Conservation (phyloP, 31 red algal species). For the Odonthalia washingtoniensis region DNA sequence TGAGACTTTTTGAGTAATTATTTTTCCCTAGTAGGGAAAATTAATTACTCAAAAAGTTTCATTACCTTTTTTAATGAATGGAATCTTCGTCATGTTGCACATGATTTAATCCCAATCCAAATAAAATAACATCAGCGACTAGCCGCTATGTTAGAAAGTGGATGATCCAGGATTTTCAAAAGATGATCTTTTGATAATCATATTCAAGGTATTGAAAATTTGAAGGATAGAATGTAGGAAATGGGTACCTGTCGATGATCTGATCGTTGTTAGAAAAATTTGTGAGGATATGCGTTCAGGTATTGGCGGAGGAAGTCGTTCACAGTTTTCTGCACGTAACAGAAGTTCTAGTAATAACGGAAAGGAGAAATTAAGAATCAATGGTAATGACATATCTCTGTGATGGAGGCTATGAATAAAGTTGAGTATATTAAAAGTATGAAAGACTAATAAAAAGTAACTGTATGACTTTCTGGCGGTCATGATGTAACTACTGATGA, state of each 20-base stretch:
- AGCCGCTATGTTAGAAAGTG: conserved; percentile 30
- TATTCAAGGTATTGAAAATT: not conserved
- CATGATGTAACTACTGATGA: conserved; percentile 2
- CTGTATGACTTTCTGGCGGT: conserved; percentile 52
- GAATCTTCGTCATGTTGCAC: conserved; percentile 54
- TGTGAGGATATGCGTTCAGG: conserved; percentile 46
- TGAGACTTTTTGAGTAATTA: too few species aligned
- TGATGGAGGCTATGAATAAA: not conserved
- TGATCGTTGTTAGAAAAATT: conserved; percentile 60
- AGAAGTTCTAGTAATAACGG: not conserved
- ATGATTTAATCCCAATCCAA: conserved; percentile 52
- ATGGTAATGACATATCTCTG: not conserved
- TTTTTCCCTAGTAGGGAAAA: too few species aligned
- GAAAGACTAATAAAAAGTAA: not conserved
- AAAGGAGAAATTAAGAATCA: conserved; percentile 27
- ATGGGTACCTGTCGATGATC: conserved; percentile 53
- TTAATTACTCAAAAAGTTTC: conserved; percentile 32
- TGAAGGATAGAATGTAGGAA: conserved; percentile 34
- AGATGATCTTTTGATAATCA: too few species aligned
- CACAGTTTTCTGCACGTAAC: not conserved
- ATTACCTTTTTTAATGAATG: conserved; percentile 61
- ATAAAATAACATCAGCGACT: conserved; percentile 62
- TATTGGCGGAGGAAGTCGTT: not conserved
- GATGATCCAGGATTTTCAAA: too few species aligned
- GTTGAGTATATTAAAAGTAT: conserved; percentile 32